Evolutionary conservation across 306 rosid genomes (phyloP).

Genomic region (Quercus suber): DNA sequence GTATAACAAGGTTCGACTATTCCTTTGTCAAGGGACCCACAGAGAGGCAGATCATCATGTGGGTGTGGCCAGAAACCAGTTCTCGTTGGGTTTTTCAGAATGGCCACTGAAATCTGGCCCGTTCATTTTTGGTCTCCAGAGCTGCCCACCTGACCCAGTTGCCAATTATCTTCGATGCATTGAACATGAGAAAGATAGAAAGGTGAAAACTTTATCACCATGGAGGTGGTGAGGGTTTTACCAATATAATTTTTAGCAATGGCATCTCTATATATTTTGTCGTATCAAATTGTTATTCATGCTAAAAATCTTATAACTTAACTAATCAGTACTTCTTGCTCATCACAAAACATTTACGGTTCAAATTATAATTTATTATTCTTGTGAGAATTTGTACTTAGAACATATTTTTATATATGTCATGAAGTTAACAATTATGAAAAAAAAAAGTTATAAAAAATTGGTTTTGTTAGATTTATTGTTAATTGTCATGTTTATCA

Average conservation of each 20-base stretch:
- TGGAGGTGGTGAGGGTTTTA: not conserved
- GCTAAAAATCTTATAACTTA: too few relatives aligned
- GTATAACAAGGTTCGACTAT: not conserved
- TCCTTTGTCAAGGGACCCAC: constrained; percentile 31
- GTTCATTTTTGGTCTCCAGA: not conserved
- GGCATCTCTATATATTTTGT: too few relatives aligned
- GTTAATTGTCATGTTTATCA: too few relatives aligned
- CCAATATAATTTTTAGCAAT: not conserved
- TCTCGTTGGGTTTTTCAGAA: constrained; percentile 35
- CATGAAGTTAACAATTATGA: too few relatives aligned
- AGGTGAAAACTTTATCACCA: not conserved
- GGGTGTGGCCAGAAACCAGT: constrained; percentile 31
- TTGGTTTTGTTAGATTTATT: too few relatives aligned
- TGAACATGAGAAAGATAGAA: not conserved
- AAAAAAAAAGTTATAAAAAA: too few relatives aligned
- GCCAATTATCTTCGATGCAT: not conserved
- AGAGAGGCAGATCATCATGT: constrained; percentile 36
- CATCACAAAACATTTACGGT: too few relatives aligned
- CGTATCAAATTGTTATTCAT: too few relatives aligned
- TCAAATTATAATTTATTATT: too few relatives aligned
- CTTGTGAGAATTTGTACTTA: too few relatives aligned
- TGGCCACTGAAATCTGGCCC: constrained; percentile 38
- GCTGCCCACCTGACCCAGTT: not conserved
- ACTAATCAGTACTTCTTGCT: accelerated
- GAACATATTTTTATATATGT: too few relatives aligned